Percentiles rank a stretch among this genome's conserved stretches.
Evolutionary conservation across 441 rosid genomes (phyloP).

Genomic region (Pelargonium citronellum): DNA sequence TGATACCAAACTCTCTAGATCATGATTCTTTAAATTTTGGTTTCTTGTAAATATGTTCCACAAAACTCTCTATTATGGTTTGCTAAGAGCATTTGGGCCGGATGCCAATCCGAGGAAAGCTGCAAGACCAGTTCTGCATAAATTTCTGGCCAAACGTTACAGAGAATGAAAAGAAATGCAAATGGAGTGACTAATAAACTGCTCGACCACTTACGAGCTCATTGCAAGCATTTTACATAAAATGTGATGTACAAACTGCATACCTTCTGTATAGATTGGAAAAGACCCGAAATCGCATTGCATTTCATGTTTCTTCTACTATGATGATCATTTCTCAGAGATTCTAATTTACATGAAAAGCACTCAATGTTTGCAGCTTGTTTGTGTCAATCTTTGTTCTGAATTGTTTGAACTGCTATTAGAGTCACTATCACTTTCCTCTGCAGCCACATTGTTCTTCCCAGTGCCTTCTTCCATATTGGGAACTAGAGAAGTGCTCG

Average conservation of each 20-base stretch:
- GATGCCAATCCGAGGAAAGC: background rate
- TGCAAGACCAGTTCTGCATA: background rate
- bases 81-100: too few species aligned
- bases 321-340: background rate
- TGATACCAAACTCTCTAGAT: too few species aligned
- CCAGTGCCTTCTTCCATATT: constrained; percentile 18
- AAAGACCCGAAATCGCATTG: background rate
- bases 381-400: constrained; percentile 26
- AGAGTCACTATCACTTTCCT: constrained; percentile 30
- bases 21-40: background rate
- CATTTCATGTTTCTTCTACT: constrained; percentile 2
- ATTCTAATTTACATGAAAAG: constrained; percentile 14
- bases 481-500: constrained; percentile 20
- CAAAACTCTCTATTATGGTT: too few species aligned
- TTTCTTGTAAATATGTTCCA: too few species aligned
- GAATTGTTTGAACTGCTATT: constrained; percentile 39
- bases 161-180: background rate
- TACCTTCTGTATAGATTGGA: constrained; percentile 2
- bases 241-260: background rate
- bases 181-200: background rate
- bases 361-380: constrained; percentile 20
- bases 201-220: background rate
- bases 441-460: constrained; percentile 22
- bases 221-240: background rate
- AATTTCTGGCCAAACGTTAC: background rate